Evolutionary conservation across 129 eudicot species (phyloP), one percentile per base, ranked within the genome.

Genomic region (Centaurea solstitialis): DNA sequence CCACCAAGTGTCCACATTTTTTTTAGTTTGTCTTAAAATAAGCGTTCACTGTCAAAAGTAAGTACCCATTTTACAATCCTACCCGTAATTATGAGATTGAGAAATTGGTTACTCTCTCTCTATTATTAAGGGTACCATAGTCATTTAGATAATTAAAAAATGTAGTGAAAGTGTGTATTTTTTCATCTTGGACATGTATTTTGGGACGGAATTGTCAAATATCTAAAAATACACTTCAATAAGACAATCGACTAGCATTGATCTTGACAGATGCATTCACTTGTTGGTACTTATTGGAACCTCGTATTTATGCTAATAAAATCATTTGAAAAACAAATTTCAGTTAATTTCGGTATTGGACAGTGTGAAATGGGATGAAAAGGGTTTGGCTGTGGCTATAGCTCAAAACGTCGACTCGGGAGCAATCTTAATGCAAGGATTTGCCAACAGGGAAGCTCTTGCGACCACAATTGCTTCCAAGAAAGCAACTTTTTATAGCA

Each of bases 381-480:
- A 96, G 82, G 98, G 99, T 47, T 85, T 96, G 88, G 99, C 99
- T 13, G 99, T 96, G 85, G 99, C 97, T 30, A 96, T 96, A 57
- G 99, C 99, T 71, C 99, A 96, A 87, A 89, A 96, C 86, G 95
- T 96, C 64, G 98, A 96, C 83, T 88, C 98, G 0, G 98, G 98
- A 76, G 98, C 97, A 66, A 89, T 95, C 47, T 82, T 92, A 81
- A 89, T 93, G 97, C 97, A 93, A 89, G 98, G 97, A 23, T 91
- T 93, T 85, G 93, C 82, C 67, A 89, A 93, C 62, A 89, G 77
- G 87, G 97, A 93, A 3, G 98, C 98, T 40, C 93, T 93, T 26
- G 81, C 88, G 0, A 77, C 88, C 21, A 89, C 97, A 15, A 90
- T 94, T 74, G 72, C 97, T 77, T 90, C 99, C 59, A 90, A 87